These are phyloP conservation scores for Ophiostoma pallidulum DNA, from an alignment of 2,329 filamentous ascomycete species.

Conservation along the genomic window DNA sequence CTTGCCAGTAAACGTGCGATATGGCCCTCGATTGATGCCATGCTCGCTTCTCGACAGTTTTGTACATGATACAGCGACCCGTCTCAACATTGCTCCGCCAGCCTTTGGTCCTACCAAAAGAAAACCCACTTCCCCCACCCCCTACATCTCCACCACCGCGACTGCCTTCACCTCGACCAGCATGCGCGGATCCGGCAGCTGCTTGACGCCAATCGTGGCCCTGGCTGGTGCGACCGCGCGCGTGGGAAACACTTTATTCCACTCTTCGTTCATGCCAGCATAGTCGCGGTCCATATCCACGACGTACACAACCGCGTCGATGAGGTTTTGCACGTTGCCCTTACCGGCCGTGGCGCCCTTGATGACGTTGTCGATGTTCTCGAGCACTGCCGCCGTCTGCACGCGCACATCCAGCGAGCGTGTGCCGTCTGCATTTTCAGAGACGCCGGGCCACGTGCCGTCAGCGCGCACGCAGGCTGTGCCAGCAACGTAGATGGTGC, in stretches of 20 bases:
- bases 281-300: conserved; percentile 33
- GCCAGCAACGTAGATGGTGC: conserved; percentile 32
- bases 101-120: too few species aligned
- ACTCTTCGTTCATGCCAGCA: conserved; percentile 36
- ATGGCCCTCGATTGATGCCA: too few species aligned
- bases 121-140: too few species aligned
- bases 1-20: too few species aligned
- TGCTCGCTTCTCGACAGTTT: too few species aligned
- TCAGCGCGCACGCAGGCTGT: conserved; percentile 27
- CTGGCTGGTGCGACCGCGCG: conserved; percentile 28
- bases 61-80: too few species aligned
- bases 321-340: conserved; percentile 28
- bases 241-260: conserved; percentile 33
- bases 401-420: conserved; percentile 26
- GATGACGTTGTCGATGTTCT: conserved; percentile 29
- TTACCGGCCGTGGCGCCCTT: conserved; percentile 27
- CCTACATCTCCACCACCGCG: conserved; percentile 22
- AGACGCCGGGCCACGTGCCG: conserved; percentile 27
- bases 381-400: conserved; percentile 31
- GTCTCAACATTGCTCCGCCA: too few species aligned
- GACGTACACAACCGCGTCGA: conserved; percentile 32
- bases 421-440: conserved; percentile 27
- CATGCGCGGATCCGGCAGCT: conserved; percentile 25
- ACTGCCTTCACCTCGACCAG: conserved; percentile 26
- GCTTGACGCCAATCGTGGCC: conserved; percentile 24